A percentile compares a stretch with the other conserved stretches of the same genome.
Evolutionary conservation across 495 filamentous ascomycete genomes (phyloP).

Genomic region (Hypoxylon fuscum): DNA sequence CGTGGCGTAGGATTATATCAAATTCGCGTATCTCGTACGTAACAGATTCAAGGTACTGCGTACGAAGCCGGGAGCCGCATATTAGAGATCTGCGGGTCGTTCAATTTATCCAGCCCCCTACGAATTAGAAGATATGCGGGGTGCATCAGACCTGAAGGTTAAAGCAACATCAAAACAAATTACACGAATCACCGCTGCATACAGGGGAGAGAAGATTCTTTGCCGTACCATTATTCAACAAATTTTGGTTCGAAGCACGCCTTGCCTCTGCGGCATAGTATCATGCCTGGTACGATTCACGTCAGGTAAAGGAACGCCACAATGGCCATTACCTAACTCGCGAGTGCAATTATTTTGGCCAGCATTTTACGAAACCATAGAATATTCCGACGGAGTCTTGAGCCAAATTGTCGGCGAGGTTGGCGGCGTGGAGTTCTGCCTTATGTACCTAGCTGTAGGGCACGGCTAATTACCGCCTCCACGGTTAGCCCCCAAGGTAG

Average conservation of each 20-base stretch:
- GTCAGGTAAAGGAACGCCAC: slow-evolving; percentile 10
- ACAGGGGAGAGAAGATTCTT: slow-evolving; percentile 2
- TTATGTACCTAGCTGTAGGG: too few species aligned
- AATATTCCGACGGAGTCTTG: too few species aligned
- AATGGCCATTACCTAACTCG: neutral
- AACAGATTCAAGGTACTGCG: slow-evolving; percentile 9
- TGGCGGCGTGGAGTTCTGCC: too few species aligned
- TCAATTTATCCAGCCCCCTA: slow-evolving; percentile 32
- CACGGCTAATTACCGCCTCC: slow-evolving; percentile 24
- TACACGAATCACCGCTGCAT: slow-evolving; percentile 5
- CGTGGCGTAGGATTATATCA: neutral
- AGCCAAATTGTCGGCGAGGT: slow-evolving; percentile 5
- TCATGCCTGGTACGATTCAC: slow-evolving; percentile 15
- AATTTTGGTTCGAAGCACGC: slow-evolving; percentile 22
- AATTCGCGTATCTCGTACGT: slow-evolving; percentile 10
- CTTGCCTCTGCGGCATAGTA: slow-evolving; percentile 27
- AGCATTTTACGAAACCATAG: neutral
- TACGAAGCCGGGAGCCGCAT: slow-evolving; percentile 25
- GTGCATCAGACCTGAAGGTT: slow-evolving; percentile 28
- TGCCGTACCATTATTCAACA: slow-evolving; percentile 16
- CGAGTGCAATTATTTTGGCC: too few species aligned
- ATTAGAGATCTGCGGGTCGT: slow-evolving; percentile 15
- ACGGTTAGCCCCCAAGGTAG: neutral
- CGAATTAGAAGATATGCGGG: slow-evolving; percentile 22
- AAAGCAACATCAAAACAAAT: slow-evolving; percentile 32